phyloP scores from a whole-genome alignment of 2,329 filamentous ascomycete genomes.

The Nothophaeocryptopus gaeumannii region DNA sequence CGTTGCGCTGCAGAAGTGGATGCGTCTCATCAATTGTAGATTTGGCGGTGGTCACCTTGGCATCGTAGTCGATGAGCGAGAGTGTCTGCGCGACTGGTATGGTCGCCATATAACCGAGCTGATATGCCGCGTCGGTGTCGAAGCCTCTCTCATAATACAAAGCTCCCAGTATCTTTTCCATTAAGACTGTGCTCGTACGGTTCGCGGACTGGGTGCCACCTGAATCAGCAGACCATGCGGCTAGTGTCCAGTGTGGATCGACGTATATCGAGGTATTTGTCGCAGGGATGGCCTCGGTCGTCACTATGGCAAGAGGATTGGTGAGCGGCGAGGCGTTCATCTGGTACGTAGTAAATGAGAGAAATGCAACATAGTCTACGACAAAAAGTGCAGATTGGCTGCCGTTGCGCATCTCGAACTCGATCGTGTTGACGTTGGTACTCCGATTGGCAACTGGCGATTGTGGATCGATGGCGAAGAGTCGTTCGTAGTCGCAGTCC shows the following conservation, averaged over 20 bases:
- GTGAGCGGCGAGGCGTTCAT: slow-evolving; percentile 22
- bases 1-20: slow-evolving; percentile 1
- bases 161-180: too few species aligned
- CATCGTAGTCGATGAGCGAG: slow-evolving; percentile 20
- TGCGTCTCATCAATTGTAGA: neutral
- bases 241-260: slow-evolving; percentile 14
- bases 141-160: too few species aligned
- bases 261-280: neutral
- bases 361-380: slow-evolving; percentile 18
- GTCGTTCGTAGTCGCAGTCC: slow-evolving; percentile 15
- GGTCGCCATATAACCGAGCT: neutral
- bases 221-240: slow-evolving; percentile 27
- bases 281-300: slow-evolving; percentile 9
- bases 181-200: neutral
- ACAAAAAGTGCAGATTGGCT: neutral
- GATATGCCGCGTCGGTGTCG: too few species aligned
- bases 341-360: slow-evolving; percentile 26
- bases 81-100: slow-evolving; percentile 20
- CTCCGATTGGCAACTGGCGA: slow-evolving; percentile 9
- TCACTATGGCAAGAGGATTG: slow-evolving; percentile 23
- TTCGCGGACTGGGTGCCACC: slow-evolving; percentile 9
- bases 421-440: slow-evolving; percentile 14
- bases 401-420: neutral
- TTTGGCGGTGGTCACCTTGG: neutral
- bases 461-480: slow-evolving; percentile 6